Percentiles rank a stretch among this genome's conserved stretches.
Conservation (phyloP, 2,329 filamentous ascomycete species). For the Sphaerulina vaccinii region DNA sequence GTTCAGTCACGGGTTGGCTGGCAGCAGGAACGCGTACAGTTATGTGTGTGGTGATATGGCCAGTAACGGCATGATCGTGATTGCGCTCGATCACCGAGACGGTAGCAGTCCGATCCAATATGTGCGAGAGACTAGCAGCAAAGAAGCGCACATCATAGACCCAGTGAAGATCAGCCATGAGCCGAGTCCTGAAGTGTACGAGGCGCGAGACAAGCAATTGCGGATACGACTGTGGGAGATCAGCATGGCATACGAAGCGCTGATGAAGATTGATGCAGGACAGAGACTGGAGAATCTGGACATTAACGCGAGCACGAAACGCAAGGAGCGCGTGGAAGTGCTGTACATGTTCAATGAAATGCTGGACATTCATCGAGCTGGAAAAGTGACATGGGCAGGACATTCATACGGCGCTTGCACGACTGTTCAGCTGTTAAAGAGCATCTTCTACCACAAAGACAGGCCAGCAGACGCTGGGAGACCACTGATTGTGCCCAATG, state of each 20-base stretch:
- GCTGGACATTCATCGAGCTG: constrained; percentile 68
- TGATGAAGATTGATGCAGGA: constrained; percentile 65
- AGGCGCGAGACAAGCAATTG: constrained; percentile 67
- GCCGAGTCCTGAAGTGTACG: constrained; percentile 60
- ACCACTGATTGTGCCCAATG: constrained; percentile 61
- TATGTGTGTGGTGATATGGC: constrained; percentile 75
- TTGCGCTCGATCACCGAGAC: constrained; percentile 81
- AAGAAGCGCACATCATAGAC: constrained; percentile 43
- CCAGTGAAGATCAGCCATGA: constrained; percentile 58
- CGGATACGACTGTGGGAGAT: constrained; percentile 77
- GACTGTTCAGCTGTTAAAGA: constrained; percentile 74
- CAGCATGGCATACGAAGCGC: constrained; percentile 65
- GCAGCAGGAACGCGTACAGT: constrained; percentile 81
- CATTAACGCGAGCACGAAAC: constrained; percentile 40
- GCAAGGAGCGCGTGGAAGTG: constrained; percentile 42
- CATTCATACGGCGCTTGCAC: constrained; percentile 81
- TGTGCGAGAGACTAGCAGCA: constrained; percentile 59
- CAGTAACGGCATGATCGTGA: constrained; percentile 75
- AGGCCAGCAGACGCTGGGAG: constrained; percentile 45
- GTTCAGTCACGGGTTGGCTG: constrained; percentile 83
- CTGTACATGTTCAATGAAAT: constrained; percentile 60
- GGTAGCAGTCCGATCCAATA: constrained; percentile 74
- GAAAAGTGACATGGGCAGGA: constrained; percentile 71
- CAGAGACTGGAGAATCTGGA: constrained; percentile 47
- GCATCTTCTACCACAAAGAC: constrained; percentile 63